Percentiles rank a stretch among this genome's conserved stretches.
These are phyloP conservation scores for Vanrija pseudolonga DNA, from an alignment of 1,284 basidiomycete genomes.

Conservation along the genomic window DNA sequence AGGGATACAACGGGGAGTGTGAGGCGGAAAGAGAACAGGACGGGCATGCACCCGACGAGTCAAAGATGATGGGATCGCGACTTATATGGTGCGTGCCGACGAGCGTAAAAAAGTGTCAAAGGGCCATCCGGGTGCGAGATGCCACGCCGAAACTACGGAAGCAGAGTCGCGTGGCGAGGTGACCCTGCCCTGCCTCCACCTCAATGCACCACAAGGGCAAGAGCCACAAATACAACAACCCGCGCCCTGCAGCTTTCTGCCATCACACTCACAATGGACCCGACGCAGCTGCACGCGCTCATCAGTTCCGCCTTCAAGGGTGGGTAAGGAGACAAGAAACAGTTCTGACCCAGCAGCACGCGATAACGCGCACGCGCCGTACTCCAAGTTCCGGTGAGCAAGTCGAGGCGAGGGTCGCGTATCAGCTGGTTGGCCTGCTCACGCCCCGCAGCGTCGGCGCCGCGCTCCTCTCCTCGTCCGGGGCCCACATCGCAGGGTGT, in stretches of 20 bases:
- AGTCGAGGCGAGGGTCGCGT: no score
- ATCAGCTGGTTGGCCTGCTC: background rate
- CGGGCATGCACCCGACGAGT: constrained; percentile 18
- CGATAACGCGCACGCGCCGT: constrained; percentile 62
- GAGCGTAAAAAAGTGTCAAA: no score
- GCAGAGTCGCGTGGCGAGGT: background rate
- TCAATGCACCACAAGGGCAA: background rate
- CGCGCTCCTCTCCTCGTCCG: constrained; percentile 66
- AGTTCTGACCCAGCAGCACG: constrained; percentile 52
- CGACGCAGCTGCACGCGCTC: constrained; percentile 32
- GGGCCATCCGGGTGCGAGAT: no score
- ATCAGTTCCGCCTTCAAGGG: constrained; percentile 33
- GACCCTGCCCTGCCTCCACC: background rate
- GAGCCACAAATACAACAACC: background rate
- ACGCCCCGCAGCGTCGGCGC: constrained; percentile 64
- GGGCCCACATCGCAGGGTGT: constrained; percentile 70
- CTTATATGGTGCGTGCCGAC: no score
- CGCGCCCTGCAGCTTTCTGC: no score
- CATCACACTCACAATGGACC: constrained; percentile 11
- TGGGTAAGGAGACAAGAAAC: background rate
- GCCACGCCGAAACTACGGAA: no score
- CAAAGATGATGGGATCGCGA: background rate
- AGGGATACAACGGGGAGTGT: constrained; percentile 1
- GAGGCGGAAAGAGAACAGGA: constrained; percentile 2
- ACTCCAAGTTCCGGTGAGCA: constrained; percentile 70